Conservation (phyloP, 2,329 filamentous ascomycete genomes). For the Sodiomyces alkalinus region DNA sequence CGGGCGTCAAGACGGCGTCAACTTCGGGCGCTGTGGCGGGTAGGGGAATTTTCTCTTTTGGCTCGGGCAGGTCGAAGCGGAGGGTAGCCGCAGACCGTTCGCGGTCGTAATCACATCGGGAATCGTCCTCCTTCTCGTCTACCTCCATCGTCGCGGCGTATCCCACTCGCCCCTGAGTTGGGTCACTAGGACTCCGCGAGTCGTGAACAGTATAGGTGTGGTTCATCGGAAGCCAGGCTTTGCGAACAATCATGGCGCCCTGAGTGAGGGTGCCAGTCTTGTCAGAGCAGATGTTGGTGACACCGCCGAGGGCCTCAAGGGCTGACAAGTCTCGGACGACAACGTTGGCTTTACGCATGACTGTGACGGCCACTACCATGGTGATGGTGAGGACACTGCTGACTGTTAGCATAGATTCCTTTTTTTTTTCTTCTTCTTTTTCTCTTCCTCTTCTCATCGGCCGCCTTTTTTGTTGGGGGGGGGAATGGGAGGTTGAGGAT, state of each 20-base stretch:
- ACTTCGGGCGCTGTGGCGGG: slow-evolving; percentile 19
- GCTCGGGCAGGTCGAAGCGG: slow-evolving; percentile 47
- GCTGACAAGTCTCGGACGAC: slow-evolving; percentile 51
- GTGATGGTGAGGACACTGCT: slow-evolving; percentile 49
- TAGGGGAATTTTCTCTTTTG: slow-evolving; percentile 26
- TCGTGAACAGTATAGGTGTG: slow-evolving; percentile 45
- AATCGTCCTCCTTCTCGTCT: slow-evolving; percentile 16
- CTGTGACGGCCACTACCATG: slow-evolving; percentile 49
- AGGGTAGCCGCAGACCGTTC: slow-evolving; percentile 44
- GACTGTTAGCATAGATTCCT: slow-evolving; percentile 5
- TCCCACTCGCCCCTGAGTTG: slow-evolving; percentile 40
- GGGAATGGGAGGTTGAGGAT: no score
- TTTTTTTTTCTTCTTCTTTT: no score
- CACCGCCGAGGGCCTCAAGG: slow-evolving; percentile 53
- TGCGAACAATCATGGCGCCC: slow-evolving; percentile 54
- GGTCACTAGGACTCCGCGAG: slow-evolving; percentile 44
- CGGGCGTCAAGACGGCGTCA: slow-evolving; percentile 28
- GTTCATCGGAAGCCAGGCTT: slow-evolving; percentile 46
- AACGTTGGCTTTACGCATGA: slow-evolving; percentile 49
- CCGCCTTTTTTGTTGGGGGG: no score
- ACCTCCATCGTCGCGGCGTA: slow-evolving; percentile 23
- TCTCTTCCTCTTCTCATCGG: no score
- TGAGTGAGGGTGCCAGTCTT: slow-evolving; percentile 58
- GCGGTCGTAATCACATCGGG: slow-evolving; percentile 39
- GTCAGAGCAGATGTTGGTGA: slow-evolving; percentile 60